Conservation (phyloP, 2,329 filamentous ascomycete genomes). For the Bipolaris sorokiniana region DNA sequence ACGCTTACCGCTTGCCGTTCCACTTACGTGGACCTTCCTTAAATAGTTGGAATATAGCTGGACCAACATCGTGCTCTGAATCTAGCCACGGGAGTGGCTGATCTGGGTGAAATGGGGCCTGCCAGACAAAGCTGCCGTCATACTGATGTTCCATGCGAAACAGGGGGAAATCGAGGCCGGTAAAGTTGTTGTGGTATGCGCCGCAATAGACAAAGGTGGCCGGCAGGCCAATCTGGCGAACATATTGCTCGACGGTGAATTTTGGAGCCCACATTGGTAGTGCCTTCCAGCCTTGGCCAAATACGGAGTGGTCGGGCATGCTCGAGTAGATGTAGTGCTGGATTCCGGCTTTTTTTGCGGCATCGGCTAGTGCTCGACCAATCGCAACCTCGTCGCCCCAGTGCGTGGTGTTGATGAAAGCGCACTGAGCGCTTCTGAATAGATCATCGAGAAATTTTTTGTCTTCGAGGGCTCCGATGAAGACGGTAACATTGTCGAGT, state of each 20-base stretch:
- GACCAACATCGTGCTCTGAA: constrained; percentile 93
- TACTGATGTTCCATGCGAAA: constrained; percentile 91
- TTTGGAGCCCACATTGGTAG: constrained; percentile 92
- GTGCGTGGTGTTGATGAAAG: constrained; percentile 97
- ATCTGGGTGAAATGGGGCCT: constrained; percentile 90
- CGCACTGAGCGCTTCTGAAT: constrained; percentile 83
- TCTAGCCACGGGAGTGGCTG: constrained; percentile 93
- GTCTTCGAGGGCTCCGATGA: constrained; percentile 70
- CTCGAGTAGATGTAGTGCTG: constrained; percentile 96
- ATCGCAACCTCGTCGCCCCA: constrained; percentile 94
- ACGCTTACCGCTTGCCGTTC: constrained; percentile 70
- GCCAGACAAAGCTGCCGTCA: constrained; percentile 89
- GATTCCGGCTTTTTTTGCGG: constrained; percentile 81
- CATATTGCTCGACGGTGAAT: constrained; percentile 89
- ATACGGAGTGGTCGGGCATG: constrained; percentile 91
- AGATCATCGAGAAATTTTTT: constrained; percentile 78
- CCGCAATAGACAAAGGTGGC: constrained; percentile 95
- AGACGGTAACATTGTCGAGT: constrained; percentile 79
- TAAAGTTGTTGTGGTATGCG: constrained; percentile 99
- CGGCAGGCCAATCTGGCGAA: constrained; percentile 79
- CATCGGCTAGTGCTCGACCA: constrained; percentile 85
- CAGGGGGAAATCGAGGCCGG: constrained; percentile 85
- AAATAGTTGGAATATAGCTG: constrained; percentile 89
- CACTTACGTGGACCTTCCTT: constrained; percentile 89
- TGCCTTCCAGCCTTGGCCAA: constrained; percentile 77